Evolutionary conservation across 805 yeast species (phyloP).

Genomic region (Schwanniomyces vanrijiae): DNA sequence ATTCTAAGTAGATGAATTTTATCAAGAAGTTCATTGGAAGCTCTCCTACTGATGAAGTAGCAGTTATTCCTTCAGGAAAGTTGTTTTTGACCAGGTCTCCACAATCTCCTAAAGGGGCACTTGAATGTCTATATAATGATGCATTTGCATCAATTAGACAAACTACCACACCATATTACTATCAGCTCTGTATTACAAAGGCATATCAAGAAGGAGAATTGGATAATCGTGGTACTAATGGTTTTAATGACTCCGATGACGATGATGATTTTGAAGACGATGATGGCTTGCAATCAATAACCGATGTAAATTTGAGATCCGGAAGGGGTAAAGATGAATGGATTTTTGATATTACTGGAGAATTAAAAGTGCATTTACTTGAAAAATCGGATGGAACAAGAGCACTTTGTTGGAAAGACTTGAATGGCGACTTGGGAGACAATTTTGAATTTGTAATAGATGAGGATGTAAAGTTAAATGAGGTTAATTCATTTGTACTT

Average conservation of each 20-base stretch:
- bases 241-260: conserved; percentile 43
- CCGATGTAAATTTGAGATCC: conserved; percentile 23
- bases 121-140: conserved; percentile 80
- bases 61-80: conserved; percentile 76
- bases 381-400: conserved; percentile 53
- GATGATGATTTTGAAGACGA: conserved; percentile 28
- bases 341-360: conserved; percentile 64
- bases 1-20: conserved; percentile 57
- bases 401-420: conserved; percentile 77
- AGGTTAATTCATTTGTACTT: conserved; percentile 61
- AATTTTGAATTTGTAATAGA: conserved; percentile 77
- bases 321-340: conserved; percentile 58
- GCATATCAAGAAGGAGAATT: conserved; percentile 70
- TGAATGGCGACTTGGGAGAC: conserved; percentile 86
- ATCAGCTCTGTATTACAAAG: conserved; percentile 69
- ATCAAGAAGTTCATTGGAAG: conserved; percentile 62
- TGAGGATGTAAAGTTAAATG: conserved; percentile 51
- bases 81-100: conserved; percentile 72
- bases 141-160: conserved; percentile 72
- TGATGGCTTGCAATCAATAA: conserved; percentile 19
- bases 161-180: conserved; percentile 63
- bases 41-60: conserved; percentile 58
- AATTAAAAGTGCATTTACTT: conserved; percentile 54
- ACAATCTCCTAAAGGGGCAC: conserved; percentile 80
- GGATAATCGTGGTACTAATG: conserved; percentile 37